Percentiles rank a stretch among this genome's conserved stretches.
These are phyloP conservation scores for Aspergillus coremiiformis DNA, from an alignment of 495 filamentous ascomycete species.

Conservation along the genomic window DNA sequence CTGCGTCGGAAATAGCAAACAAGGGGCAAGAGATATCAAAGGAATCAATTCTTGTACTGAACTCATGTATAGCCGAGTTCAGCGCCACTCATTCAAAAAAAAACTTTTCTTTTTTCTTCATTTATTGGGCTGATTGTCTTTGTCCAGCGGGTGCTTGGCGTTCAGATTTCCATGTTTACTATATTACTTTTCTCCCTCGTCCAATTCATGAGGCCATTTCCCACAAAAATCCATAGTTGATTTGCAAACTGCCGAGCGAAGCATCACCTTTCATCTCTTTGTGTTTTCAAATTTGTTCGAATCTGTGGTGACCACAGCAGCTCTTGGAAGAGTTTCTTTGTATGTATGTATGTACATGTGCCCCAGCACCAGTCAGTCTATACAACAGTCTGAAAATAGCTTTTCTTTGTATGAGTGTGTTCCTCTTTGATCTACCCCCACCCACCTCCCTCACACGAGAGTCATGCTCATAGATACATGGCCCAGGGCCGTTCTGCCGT, in stretches of 20 bases:
- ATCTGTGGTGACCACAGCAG: background rate
- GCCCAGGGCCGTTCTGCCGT: no score
- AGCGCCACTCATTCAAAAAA: background rate
- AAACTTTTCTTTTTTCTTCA: background rate
- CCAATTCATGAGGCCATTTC: background rate
- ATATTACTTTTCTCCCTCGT: background rate
- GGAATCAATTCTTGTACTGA: background rate
- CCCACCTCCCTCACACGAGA: no score
- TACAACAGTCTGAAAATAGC: slow-evolving; percentile 4
- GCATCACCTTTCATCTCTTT: slow-evolving; percentile 5
- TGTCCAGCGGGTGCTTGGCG: slow-evolving; percentile 1
- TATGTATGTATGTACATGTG: slow-evolving; percentile 33
- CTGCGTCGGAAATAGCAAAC: background rate
- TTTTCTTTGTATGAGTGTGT: background rate
- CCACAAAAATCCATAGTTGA: slow-evolving; percentile 5
- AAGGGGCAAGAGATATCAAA: background rate
- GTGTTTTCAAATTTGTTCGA: slow-evolving; percentile 10
- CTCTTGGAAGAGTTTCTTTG: slow-evolving; percentile 12
- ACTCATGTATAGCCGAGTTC: background rate
- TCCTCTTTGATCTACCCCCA: no score
- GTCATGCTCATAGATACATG: no score
- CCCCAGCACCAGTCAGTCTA: slow-evolving; percentile 27
- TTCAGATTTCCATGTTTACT: background rate
- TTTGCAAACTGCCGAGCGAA: background rate
- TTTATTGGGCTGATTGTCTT: background rate